phyloP scores from a whole-genome alignment of 169 alveolate genomes.

The Cystoisospora suis region DNA sequence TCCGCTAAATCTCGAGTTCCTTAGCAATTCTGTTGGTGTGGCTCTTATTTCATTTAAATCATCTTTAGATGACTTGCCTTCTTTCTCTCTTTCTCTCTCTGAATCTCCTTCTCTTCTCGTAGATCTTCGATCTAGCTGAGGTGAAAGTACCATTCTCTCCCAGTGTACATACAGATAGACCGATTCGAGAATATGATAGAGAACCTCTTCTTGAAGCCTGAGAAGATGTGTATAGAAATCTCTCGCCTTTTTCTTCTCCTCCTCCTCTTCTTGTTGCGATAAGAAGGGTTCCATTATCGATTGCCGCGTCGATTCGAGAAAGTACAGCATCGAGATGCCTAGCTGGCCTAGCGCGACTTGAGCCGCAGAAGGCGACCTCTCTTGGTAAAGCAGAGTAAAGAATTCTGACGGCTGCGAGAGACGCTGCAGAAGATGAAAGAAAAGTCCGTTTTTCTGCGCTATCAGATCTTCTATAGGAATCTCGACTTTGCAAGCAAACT shows the following conservation, averaged over 20 bases:
- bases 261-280: neutral
- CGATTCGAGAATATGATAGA: neutral
- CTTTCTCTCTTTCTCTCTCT: no score
- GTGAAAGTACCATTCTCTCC: neutral
- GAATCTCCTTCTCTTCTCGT: no score
- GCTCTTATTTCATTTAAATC: no score
- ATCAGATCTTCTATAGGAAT: neutral
- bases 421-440: slow-evolving; percentile 43
- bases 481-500: slow-evolving; percentile 27
- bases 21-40: no score
- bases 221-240: no score
- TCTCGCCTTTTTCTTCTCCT: no score
- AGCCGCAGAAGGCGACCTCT: slow-evolving; percentile 34
- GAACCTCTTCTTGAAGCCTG: neutral
- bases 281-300: neutral
- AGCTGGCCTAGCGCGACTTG: slow-evolving; percentile 56
- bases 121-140: no score
- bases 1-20: no score
- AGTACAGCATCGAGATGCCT: neutral
- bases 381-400: slow-evolving; percentile 23
- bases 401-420: slow-evolving; percentile 11
- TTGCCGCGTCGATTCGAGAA: neutral
- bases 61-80: no score
- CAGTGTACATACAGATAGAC: neutral
- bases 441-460: neutral